phyloP scores from a whole-genome alignment of 129 eudicot species.

The Dittrichia graveolens region DNA sequence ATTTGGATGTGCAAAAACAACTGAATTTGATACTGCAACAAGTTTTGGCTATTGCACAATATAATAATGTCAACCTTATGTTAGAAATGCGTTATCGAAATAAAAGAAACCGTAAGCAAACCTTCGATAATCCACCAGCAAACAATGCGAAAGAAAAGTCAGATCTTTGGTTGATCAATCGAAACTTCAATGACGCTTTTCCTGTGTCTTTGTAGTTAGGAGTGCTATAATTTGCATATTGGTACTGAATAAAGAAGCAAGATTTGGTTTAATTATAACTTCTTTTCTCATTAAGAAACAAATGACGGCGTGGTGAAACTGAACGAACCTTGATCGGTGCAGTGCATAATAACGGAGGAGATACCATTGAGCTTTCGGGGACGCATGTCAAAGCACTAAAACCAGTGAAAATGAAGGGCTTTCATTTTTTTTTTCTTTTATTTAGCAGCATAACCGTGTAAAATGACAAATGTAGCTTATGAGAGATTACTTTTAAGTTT shows the following conservation, averaged over 20 bases:
- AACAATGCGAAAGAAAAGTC: conserved; percentile 83
- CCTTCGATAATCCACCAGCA: conserved; percentile 80
- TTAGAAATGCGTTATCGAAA: not conserved
- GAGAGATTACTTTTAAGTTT: not conserved
- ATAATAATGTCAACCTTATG: conserved; percentile 1
- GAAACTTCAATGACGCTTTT: conserved; percentile 74
- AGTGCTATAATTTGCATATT: conserved; percentile 78
- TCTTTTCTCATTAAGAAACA: not conserved
- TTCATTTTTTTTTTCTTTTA: too few relatives aligned
- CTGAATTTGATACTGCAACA: conserved; percentile 70
- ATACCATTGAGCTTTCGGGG: conserved; percentile 54
- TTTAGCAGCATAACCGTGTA: not conserved
- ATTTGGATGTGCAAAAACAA: conserved; percentile 79
- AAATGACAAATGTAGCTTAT: not conserved
- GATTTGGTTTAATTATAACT: not conserved
- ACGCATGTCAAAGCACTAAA: conserved; percentile 68
- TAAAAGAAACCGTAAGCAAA: conserved; percentile 32
- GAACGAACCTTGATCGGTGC: conserved; percentile 86
- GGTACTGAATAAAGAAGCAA: conserved; percentile 50
- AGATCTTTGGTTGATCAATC: conserved; percentile 86
- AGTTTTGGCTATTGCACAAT: conserved; percentile 69
- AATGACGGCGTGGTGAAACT: conserved; percentile 6
- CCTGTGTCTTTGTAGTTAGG: conserved; percentile 68
- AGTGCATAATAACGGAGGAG: conserved; percentile 76
- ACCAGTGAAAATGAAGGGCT: conserved; percentile 14